These are phyloP conservation scores for Rhododendron molle DNA, from an alignment of 148 eudicot species.

Conservation along the genomic window DNA sequence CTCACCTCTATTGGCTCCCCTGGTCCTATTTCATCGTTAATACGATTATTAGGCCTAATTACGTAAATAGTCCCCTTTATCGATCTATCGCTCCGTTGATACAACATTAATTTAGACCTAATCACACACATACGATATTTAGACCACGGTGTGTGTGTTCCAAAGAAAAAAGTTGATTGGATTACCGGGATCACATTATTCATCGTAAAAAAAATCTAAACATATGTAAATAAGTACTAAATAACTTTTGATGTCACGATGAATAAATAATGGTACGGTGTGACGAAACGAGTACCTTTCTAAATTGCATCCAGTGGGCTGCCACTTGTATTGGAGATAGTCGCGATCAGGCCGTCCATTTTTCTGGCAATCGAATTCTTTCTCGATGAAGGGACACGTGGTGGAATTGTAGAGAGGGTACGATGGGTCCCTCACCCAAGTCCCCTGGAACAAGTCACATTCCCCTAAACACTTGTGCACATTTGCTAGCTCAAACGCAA, in stretches of 20 bases:
- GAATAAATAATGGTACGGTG: not conserved
- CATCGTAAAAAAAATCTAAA: no score
- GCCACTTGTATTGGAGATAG: slow-evolving; percentile 48
- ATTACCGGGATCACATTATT: no score
- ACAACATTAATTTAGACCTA: no score
- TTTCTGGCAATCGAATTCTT: slow-evolving; percentile 44
- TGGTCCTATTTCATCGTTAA: no score
- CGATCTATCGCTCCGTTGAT: no score
- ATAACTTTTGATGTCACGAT: no score
- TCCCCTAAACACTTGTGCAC: not conserved
- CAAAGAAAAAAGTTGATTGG: no score
- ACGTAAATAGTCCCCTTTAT: no score
- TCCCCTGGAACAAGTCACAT: slow-evolving; percentile 53
- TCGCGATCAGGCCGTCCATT: slow-evolving; percentile 42
- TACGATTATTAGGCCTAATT: no score
- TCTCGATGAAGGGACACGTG: slow-evolving; percentile 44
- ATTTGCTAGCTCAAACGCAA: not conserved
- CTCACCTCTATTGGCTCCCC: no score
- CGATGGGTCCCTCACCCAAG: slow-evolving; percentile 47
- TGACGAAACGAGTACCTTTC: slow-evolving; percentile 28
- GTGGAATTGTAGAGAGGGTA: slow-evolving; percentile 31
- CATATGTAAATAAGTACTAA: no score
- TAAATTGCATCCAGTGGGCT: slow-evolving; percentile 41
- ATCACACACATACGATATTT: not conserved
- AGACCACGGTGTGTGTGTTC: not conserved